A percentile compares a stretch with the other conserved stretches of the same genome.
Evolutionary conservation across 2,329 filamentous ascomycete genomes (phyloP).

Genomic region (Botrytis deweyae): DNA sequence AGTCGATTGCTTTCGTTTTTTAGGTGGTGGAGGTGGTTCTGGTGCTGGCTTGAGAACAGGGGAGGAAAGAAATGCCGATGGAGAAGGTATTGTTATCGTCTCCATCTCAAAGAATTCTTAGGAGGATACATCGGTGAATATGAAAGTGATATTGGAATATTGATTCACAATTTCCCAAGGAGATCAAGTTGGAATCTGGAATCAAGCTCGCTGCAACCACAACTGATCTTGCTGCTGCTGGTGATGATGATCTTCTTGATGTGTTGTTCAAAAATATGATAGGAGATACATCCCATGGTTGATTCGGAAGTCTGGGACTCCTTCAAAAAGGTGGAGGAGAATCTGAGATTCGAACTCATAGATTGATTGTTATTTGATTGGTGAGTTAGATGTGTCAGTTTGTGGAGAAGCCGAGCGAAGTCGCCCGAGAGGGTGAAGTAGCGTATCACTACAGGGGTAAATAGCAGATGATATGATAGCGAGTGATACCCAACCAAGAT

Average conservation of each 20-base stretch:
- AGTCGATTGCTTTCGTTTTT: slow-evolving; percentile 33
- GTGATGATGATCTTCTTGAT: slow-evolving; percentile 17
- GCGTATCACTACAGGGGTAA: slow-evolving; percentile 11
- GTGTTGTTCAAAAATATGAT: slow-evolving; percentile 17
- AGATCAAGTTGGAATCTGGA: slow-evolving; percentile 7
- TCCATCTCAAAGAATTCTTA: slow-evolving; percentile 47
- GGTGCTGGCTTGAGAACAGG: slow-evolving; percentile 38
- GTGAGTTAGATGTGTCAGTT: slow-evolving; percentile 19
- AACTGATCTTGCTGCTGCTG: background rate
- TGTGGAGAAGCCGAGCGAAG: slow-evolving; percentile 17
- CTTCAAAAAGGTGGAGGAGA: slow-evolving; percentile 17
- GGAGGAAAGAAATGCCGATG: slow-evolving; percentile 52
- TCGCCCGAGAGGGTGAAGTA: slow-evolving; percentile 3
- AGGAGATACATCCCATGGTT: slow-evolving; percentile 18
- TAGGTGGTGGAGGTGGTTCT: slow-evolving; percentile 30
- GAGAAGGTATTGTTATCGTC: slow-evolving; percentile 59
- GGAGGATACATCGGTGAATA: slow-evolving; percentile 29
- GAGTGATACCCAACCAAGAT: slow-evolving; percentile 9
- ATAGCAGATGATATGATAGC: slow-evolving; percentile 12
- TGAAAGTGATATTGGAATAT: slow-evolving; percentile 10
- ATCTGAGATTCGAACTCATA: slow-evolving; percentile 6
- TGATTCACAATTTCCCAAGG: background rate
- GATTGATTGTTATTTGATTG: slow-evolving; percentile 15
- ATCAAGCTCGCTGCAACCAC: background rate
- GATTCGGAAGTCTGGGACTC: background rate